These are phyloP conservation scores for Claviceps capensis DNA, from an alignment of 2,329 filamentous ascomycete genomes.

Conservation along the genomic window DNA sequence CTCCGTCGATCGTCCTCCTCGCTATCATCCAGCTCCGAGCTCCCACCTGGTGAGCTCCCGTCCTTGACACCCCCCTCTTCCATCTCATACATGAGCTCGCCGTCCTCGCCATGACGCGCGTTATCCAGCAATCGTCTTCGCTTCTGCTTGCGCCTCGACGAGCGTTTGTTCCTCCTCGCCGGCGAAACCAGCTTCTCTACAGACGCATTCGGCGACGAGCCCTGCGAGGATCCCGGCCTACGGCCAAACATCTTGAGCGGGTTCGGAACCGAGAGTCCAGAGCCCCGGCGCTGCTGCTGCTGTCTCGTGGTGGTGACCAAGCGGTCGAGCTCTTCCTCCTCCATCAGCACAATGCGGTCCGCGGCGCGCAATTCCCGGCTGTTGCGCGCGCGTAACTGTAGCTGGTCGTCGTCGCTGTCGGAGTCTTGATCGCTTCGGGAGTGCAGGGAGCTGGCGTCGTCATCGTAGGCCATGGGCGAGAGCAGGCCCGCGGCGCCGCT, in stretches of 20 bases:
- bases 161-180: slow-evolving; percentile 34
- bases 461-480: slow-evolving; percentile 51
- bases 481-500: slow-evolving; percentile 34
- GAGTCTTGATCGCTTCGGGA: slow-evolving; percentile 59
- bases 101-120: slow-evolving; percentile 51
- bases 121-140: slow-evolving; percentile 37
- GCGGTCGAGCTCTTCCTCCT: slow-evolving; percentile 58
- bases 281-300: slow-evolving; percentile 34
- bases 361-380: slow-evolving; percentile 56
- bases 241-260: slow-evolving; percentile 31
- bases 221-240: slow-evolving; percentile 21
- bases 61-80: slow-evolving; percentile 64
- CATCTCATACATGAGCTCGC: slow-evolving; percentile 78
- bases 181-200: slow-evolving; percentile 32
- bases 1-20: slow-evolving; percentile 41
- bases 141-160: slow-evolving; percentile 37
- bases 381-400: slow-evolving; percentile 50
- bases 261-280: slow-evolving; percentile 35
- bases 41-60: slow-evolving; percentile 49
- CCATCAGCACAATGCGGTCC: slow-evolving; percentile 57
- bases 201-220: slow-evolving; percentile 26
- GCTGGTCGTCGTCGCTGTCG: slow-evolving; percentile 62
- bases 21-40: slow-evolving; percentile 47
- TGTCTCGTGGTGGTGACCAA: slow-evolving; percentile 40
- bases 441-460: slow-evolving; percentile 53